Percentiles rank a stretch among this genome's conserved stretches.
These are phyloP conservation scores for Westerdykella sp. DNA, from an alignment of 2,329 filamentous ascomycete genomes.

Conservation along the genomic window DNA sequence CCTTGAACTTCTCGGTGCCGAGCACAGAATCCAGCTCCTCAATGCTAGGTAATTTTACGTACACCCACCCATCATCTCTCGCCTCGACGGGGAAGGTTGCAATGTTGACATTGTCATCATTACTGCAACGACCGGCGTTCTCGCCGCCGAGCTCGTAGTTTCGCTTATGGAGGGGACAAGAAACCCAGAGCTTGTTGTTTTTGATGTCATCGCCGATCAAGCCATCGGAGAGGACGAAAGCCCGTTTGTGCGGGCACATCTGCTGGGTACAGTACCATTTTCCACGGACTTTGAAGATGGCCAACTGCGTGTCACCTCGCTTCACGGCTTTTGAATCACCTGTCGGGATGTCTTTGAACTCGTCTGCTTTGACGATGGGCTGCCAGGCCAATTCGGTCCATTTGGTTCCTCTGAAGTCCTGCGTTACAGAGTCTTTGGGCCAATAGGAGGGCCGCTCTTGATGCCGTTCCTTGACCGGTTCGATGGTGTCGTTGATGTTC, in stretches of 20 bases:
- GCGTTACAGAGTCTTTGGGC: conserved; percentile 59
- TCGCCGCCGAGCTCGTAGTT: conserved; percentile 71
- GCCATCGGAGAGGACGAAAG: conserved; percentile 83
- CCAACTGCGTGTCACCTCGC: conserved; percentile 81
- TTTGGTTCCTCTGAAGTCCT: conserved; percentile 65
- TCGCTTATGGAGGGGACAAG: conserved; percentile 82
- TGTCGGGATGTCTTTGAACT: conserved; percentile 65
- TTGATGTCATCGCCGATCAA: conserved; percentile 64
- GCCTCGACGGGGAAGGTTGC: conserved; percentile 76
- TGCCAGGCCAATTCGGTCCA: conserved; percentile 71
- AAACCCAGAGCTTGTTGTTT: conserved; percentile 68
- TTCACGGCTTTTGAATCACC: conserved; percentile 74
- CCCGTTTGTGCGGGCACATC: conserved; percentile 90
- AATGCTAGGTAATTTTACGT: conserved; percentile 72
- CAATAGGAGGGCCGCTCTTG: conserved; percentile 69
- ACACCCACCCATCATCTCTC: conserved; percentile 68
- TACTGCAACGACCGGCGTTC: conserved; percentile 64
- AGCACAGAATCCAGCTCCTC: conserved; percentile 74
- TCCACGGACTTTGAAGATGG: conserved; percentile 76
- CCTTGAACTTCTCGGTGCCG: conserved; percentile 71
- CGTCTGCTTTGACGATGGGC: conserved; percentile 63
- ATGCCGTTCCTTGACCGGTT: conserved; percentile 63
- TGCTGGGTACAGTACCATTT: conserved; percentile 82
- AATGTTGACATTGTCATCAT: conserved; percentile 69
- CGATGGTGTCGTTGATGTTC: conserved; percentile 57